Evolutionary conservation across 345 rosid genomes (phyloP), one percentile per base, ranked within the genome.

Genomic region (Dovyalis caffra): DNA sequence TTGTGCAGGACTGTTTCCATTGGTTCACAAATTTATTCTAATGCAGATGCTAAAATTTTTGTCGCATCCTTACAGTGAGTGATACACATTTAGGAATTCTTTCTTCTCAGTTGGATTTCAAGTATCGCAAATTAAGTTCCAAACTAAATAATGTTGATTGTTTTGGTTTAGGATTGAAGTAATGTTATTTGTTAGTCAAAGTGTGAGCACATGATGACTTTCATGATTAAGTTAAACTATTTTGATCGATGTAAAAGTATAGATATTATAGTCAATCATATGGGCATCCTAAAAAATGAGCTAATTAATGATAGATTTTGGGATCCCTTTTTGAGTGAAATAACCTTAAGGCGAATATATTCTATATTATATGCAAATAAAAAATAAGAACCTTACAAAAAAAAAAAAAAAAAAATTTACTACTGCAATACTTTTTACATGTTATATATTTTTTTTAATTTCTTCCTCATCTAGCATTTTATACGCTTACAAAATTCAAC

Each of bases 81-180:
- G 89, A 88, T 58, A 81, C 85, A 29, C 97, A 93, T 90, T 66
- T 96, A 79, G 98, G 97, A 66, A 71, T 95, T 74, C 91, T 95
- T 70, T 95, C 99, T 70, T 92, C 97, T 1, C 98, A 96, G 75
- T 90, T 97, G n/a, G 97, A 90, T 86, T 92, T 96, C 86, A 92
- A 98, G 99, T 93, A 87, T 69, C 37, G 5, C 20, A 8, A 20
- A 26, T 65, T 20, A 16, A 21, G 21, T 65, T 20, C 20, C 23
- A 7, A 65, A 18, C 2, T 12, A 23, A n/a, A 10, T 37, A 7
- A 16, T 35, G 6, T 32, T 40, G 26, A 47, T 9, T 38, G n/a
- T 33, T 25, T 15, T 29, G 28, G 45, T 61, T 23, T 49, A 64
- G 29, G 20, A 21, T 37, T 15, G 23, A 28, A 58, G 16, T 37